Percentiles rank a stretch among this genome's conserved stretches.
Evolutionary conservation across 2,329 filamentous ascomycete species (phyloP).

Genomic region (Microcyclosporella mali): DNA sequence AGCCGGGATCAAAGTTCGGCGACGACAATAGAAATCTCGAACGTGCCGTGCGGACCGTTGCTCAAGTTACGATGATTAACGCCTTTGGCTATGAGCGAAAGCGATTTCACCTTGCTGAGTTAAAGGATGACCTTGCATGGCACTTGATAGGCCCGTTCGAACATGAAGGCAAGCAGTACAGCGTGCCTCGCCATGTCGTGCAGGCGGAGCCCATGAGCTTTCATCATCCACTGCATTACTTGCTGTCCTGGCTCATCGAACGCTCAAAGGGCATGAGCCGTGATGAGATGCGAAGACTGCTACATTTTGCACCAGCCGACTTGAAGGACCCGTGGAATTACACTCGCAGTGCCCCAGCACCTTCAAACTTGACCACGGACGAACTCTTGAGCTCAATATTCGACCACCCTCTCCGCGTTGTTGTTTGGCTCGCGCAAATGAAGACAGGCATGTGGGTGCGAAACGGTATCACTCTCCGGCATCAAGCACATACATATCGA

Average conservation of each 20-base stretch:
- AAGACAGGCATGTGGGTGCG: conserved; percentile 98
- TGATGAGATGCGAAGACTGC: conserved; percentile 59
- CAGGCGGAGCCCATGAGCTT: conserved; percentile 91
- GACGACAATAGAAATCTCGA: conserved; percentile 58
- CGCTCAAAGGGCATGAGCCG: conserved; percentile 69
- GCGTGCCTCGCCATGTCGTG: conserved; percentile 81
- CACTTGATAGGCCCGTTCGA: conserved; percentile 80
- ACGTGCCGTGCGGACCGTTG: conserved; percentile 64
- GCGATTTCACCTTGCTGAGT: conserved; percentile 78
- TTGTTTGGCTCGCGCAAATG: conserved; percentile 96
- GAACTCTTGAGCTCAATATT: conserved; percentile 52
- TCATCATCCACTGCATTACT: conserved; percentile 94
- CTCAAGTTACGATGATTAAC: conserved; percentile 79
- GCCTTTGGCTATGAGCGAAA: conserved; percentile 82
- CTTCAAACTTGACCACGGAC: conserved; percentile 21
- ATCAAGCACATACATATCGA: conserved; percentile 90
- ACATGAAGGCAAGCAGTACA: conserved; percentile 35
- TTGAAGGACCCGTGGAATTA: conserved; percentile 46
- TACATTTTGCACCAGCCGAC: conserved; percentile 67
- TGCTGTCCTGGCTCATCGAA: conserved; percentile 90
- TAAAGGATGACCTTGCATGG: conserved; percentile 80
- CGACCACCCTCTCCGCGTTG: conserved; percentile 87
- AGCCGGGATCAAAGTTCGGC: conserved; percentile 46
- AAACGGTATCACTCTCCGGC: conserved; percentile 89
- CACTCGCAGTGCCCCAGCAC: conserved; percentile 16